A percentile compares a stretch with the other conserved stretches of the same genome.
These are phyloP conservation scores for Colletotrichum trifolii DNA, from an alignment of 2,329 filamentous ascomycete genomes.

Conservation along the genomic window DNA sequence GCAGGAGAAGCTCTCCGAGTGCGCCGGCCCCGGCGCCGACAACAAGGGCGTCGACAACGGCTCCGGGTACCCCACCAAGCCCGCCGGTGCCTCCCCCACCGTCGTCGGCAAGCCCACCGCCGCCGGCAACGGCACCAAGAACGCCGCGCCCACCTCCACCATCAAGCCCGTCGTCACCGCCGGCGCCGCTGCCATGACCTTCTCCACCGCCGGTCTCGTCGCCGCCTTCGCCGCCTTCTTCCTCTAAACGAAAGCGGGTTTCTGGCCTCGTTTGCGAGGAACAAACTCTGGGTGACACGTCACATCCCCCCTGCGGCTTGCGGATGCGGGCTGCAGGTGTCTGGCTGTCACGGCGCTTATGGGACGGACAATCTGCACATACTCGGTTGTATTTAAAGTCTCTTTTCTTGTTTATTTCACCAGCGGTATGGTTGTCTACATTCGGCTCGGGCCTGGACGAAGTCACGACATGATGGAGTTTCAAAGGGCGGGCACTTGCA, in stretches of 20 bases:
- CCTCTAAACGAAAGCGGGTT: constrained; percentile 10
- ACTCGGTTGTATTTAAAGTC: too few relatives aligned
- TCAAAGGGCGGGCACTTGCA: neutral
- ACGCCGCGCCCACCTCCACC: constrained; percentile 9
- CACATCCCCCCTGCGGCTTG: too few relatives aligned
- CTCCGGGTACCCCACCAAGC: constrained; percentile 12
- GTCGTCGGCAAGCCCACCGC: neutral
- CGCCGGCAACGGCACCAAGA: constrained; percentile 13
- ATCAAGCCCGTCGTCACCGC: constrained; percentile 25
- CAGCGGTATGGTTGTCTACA: too few relatives aligned
- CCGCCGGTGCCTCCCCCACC: neutral
- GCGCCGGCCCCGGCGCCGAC: constrained; percentile 12
- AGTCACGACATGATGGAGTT: too few relatives aligned
- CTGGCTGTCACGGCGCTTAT: too few relatives aligned
- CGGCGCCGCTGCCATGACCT: constrained; percentile 26
- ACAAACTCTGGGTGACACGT: too few relatives aligned
- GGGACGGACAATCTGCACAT: too few relatives aligned
- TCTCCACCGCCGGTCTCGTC: constrained; percentile 24
- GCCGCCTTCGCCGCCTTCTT: constrained; percentile 25
- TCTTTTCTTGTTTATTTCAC: too few relatives aligned
- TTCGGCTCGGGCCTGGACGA: too few relatives aligned
- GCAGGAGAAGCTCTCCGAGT: constrained; percentile 21
- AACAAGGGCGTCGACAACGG: neutral
- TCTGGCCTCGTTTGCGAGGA: too few relatives aligned
- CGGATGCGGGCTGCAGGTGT: too few relatives aligned